Conservation (phyloP, 345 rosid genomes). For the Punica granatum region DNA sequence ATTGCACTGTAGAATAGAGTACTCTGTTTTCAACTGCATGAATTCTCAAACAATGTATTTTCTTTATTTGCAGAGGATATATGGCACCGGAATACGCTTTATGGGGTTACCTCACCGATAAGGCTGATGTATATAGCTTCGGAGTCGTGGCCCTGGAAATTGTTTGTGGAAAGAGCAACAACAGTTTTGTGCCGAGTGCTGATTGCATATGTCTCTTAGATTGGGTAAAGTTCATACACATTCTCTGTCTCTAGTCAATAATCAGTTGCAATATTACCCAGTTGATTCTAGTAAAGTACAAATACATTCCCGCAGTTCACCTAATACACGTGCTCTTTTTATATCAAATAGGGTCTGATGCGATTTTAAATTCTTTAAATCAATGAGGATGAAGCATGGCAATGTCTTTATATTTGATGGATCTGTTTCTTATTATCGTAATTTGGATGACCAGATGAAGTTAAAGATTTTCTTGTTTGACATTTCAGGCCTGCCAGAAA, state of each 20-base stretch:
- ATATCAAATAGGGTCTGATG: background rate
- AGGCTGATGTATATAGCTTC: conserved; percentile 37
- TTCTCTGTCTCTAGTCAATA: background rate
- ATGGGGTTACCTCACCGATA: conserved; percentile 29
- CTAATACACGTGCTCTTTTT: background rate
- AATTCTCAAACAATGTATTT: too few species aligned
- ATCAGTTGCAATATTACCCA: background rate
- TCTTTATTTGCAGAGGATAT: conserved; percentile 25
- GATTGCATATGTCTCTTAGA: conserved; percentile 26
- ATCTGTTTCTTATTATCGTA: background rate
- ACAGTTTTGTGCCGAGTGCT: conserved; percentile 10
- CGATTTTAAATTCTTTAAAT: background rate
- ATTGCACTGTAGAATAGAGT: too few species aligned
- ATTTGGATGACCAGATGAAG: too few species aligned
- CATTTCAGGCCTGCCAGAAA: conserved; percentile 19
- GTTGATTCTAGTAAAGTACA: background rate
- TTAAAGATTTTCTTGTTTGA: background rate
- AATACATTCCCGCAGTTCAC: background rate
- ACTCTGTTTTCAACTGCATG: too few species aligned
- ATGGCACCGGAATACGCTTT: conserved; percentile 43
- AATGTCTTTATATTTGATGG: too few species aligned
- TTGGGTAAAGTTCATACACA: conserved; percentile 15
- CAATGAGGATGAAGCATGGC: background rate
- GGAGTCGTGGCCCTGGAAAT: conserved; percentile 34
- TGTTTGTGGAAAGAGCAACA: conserved; percentile 24